Evolutionary conservation across 2,329 filamentous ascomycete genomes (phyloP).

Genomic region (Botrytis sinoallii): DNA sequence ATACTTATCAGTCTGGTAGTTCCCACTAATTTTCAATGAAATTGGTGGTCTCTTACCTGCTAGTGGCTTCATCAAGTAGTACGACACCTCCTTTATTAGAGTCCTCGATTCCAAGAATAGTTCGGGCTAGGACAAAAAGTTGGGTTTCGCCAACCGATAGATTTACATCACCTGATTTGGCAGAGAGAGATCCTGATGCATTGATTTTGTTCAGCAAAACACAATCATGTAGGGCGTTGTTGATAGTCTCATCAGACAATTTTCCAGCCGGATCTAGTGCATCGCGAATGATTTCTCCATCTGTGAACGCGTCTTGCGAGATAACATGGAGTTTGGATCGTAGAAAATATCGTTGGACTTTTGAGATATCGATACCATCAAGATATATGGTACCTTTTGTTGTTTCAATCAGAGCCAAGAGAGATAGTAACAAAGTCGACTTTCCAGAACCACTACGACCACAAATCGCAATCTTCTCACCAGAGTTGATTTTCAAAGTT

Average conservation of each 20-base stretch:
- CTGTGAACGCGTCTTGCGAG: neutral
- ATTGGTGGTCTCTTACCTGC: neutral
- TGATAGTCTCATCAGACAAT: neutral
- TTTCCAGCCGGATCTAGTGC: neutral
- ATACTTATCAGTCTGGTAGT: neutral
- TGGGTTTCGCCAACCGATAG: neutral
- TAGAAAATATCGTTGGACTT: neutral
- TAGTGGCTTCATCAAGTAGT: neutral
- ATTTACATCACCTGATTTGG: neutral
- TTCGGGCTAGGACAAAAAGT: neutral
- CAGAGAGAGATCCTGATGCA: neutral
- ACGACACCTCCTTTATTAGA: neutral
- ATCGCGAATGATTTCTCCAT: neutral
- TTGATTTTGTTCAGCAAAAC: neutral
- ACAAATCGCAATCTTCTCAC: slow-evolving; percentile 49
- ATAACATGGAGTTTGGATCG: slow-evolving; percentile 2
- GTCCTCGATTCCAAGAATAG: neutral
- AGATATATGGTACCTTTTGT: neutral
- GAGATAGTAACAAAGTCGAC: neutral
- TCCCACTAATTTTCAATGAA: neutral
- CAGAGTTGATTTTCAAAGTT: slow-evolving; percentile 47
- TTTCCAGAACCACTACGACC: slow-evolving; percentile 42
- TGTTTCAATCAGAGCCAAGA: neutral
- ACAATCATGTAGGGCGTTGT: neutral
- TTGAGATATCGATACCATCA: neutral